These are phyloP conservation scores for Colletotrichum sp. DNA, from an alignment of 2,329 filamentous ascomycete genomes.

Conservation along the genomic window DNA sequence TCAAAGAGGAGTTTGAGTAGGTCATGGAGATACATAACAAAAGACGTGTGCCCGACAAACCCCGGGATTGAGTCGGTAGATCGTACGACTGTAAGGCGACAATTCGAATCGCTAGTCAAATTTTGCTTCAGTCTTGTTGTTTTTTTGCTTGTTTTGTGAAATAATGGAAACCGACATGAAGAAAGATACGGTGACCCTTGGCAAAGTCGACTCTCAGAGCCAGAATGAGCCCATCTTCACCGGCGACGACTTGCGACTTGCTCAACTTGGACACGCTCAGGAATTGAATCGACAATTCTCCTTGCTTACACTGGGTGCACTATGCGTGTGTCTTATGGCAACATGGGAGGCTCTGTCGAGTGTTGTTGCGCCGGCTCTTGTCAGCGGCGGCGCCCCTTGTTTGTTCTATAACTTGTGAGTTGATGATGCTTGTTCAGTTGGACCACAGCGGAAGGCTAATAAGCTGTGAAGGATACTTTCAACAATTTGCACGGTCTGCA, in stretches of 20 bases:
- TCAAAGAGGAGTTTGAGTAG: neutral
- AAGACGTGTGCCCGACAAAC: neutral
- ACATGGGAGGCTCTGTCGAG: slow-evolving; percentile 55
- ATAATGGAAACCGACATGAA: slow-evolving; percentile 7
- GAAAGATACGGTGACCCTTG: neutral
- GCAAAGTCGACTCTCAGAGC: neutral
- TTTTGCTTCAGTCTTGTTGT: neutral
- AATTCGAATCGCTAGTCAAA: neutral
- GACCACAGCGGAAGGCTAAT: neutral
- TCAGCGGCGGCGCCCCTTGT: slow-evolving; percentile 49
- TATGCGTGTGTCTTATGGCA: slow-evolving; percentile 54
- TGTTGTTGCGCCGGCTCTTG: slow-evolving; percentile 48
- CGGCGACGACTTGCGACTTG: slow-evolving; percentile 25
- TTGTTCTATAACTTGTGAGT: slow-evolving; percentile 48
- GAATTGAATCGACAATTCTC: slow-evolving; percentile 40
- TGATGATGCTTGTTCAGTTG: slow-evolving; percentile 17
- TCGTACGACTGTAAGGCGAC: neutral
- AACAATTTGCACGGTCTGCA: slow-evolving; percentile 41
- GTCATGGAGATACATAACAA: slow-evolving; percentile 9
- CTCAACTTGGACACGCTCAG: slow-evolving; percentile 31
- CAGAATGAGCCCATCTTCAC: neutral
- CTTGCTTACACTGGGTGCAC: slow-evolving; percentile 45
- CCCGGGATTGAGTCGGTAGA: neutral
- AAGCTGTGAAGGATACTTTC: slow-evolving; percentile 38
- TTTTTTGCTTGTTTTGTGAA: neutral